phyloP scores from a whole-genome alignment of 148 eudicot species.

The Nepenthes mirabilis region DNA sequence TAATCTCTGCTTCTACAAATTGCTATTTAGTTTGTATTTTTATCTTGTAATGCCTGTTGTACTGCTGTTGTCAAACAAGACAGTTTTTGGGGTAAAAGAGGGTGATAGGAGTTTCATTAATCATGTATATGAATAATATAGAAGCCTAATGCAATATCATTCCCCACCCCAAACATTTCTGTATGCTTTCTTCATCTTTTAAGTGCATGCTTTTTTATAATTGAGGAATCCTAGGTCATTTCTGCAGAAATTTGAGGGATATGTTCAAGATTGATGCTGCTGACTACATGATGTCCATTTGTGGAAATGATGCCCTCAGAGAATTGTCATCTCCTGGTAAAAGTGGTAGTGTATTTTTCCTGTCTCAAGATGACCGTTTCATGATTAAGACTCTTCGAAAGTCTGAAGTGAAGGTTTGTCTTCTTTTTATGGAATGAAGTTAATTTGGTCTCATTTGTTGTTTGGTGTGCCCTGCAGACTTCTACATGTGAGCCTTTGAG shows the following conservation, averaged over 20 bases:
- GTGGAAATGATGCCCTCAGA: slow-evolving; percentile 94
- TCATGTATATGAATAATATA: too few species aligned
- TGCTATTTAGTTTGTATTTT: not conserved
- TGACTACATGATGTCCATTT: slow-evolving; percentile 96
- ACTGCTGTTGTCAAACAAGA: not conserved
- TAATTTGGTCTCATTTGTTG: not conserved
- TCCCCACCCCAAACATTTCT: too few species aligned
- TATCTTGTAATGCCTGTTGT: not conserved
- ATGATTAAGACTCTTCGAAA: slow-evolving; percentile 94
- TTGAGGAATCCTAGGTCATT: not conserved
- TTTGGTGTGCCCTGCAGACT: too few species aligned
- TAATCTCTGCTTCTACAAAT: too few species aligned
- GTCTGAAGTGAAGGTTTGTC: slow-evolving; percentile 85
- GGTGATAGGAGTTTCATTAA: too few species aligned
- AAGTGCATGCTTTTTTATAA: not conserved
- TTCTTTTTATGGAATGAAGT: not conserved
- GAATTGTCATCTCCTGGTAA: slow-evolving; percentile 97
- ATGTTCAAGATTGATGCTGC: slow-evolving; percentile 98
- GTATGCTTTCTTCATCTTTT: not conserved
- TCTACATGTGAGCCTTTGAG: too few species aligned
- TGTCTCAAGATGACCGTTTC: slow-evolving; percentile 97
- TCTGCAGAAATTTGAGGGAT: slow-evolving; percentile 73
- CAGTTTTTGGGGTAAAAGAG: too few species aligned
- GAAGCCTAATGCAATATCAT: too few species aligned
- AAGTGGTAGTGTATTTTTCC: slow-evolving; percentile 94